These are phyloP conservation scores for Fusarium torulosum DNA, from an alignment of 2,329 filamentous ascomycete genomes.

Conservation along the genomic window DNA sequence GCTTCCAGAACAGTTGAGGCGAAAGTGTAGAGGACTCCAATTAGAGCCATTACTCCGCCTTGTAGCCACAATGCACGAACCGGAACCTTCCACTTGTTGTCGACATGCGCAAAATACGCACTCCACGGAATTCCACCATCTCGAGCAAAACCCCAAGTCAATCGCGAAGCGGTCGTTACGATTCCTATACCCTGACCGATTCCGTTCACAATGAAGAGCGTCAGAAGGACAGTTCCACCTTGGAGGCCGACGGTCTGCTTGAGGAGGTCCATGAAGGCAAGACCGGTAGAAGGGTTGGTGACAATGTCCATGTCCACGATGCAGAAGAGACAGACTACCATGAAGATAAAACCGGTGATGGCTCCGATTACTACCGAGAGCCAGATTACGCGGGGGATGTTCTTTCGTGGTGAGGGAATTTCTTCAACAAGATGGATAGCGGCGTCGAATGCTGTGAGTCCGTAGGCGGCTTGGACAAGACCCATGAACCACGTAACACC, in stretches of 20 bases:
- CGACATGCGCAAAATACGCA: conserved; percentile 57
- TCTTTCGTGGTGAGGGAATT: conserved; percentile 64
- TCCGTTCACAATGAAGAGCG: conserved; percentile 68
- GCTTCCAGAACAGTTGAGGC: conserved; percentile 65
- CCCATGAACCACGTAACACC: conserved; percentile 70
- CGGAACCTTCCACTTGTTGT: conserved; percentile 65
- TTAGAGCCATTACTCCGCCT: conserved; percentile 55
- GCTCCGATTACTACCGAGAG: conserved; percentile 64
- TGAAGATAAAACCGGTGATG: conserved; percentile 64
- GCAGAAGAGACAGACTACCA: conserved; percentile 64
- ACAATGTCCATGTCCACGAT: conserved; percentile 61
- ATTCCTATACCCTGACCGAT: conserved; percentile 65
- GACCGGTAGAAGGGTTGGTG: conserved; percentile 54
- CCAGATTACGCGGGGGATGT: conserved; percentile 65
- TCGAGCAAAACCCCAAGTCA: conserved; percentile 68
- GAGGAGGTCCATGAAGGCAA: conserved; percentile 64
- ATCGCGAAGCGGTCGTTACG: conserved; percentile 63
- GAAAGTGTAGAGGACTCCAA: conserved; percentile 69
- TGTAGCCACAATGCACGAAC: conserved; percentile 66
- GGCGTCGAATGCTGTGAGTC: conserved; percentile 65
- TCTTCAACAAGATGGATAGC: conserved; percentile 71
- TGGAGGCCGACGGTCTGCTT: conserved; percentile 52
- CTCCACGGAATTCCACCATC: conserved; percentile 64
- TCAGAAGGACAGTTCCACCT: conserved; percentile 60
- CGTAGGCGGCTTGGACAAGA: conserved; percentile 68